A percentile compares a stretch with the other conserved stretches of the same genome.
Conservation (phyloP, 1,284 basidiomycete genomes). For the Ustilago trichophora region DNA sequence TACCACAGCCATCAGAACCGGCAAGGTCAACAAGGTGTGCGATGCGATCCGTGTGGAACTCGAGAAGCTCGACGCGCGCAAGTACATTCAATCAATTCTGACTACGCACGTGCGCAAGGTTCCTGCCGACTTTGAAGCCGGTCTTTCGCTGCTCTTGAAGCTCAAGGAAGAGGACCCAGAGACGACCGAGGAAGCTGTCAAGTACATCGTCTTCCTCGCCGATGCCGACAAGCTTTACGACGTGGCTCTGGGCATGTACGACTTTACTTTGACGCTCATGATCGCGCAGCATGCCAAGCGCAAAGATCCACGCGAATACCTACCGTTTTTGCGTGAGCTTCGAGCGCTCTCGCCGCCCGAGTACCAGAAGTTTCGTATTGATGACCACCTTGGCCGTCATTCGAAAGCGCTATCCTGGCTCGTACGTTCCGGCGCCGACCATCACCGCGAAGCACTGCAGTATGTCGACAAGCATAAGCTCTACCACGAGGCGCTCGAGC, state of each 20-base stretch:
- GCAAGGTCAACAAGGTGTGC: constrained; percentile 77
- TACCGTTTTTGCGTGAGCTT: constrained; percentile 92
- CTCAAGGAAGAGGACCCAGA: constrained; percentile 78
- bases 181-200: constrained; percentile 92
- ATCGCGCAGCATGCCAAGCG: constrained; percentile 97
- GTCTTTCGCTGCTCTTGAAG: constrained; percentile 78
- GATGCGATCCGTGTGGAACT: constrained; percentile 80
- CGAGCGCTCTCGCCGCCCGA: constrained; percentile 77
- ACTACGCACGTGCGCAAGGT: constrained; percentile 91
- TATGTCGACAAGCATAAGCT: constrained; percentile 84
- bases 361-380: constrained; percentile 90
- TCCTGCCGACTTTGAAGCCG: constrained; percentile 90
- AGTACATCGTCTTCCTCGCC: constrained; percentile 97
- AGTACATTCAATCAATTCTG: constrained; percentile 88
- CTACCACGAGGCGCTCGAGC: constrained; percentile 66
- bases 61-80: constrained; percentile 76
- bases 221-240: constrained; percentile 92
- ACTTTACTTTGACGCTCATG: constrained; percentile 93
- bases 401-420: constrained; percentile 81
- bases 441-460: constrained; percentile 80
- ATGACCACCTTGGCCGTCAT: constrained; percentile 86
- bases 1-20: constrained; percentile 65
- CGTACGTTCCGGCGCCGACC: constrained; percentile 75
- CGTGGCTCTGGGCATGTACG: constrained; percentile 97
- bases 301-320: constrained; percentile 95